Evolutionary conservation across 768 basidiomycete genomes (phyloP).

Genomic region (Trametes cubensis): DNA sequence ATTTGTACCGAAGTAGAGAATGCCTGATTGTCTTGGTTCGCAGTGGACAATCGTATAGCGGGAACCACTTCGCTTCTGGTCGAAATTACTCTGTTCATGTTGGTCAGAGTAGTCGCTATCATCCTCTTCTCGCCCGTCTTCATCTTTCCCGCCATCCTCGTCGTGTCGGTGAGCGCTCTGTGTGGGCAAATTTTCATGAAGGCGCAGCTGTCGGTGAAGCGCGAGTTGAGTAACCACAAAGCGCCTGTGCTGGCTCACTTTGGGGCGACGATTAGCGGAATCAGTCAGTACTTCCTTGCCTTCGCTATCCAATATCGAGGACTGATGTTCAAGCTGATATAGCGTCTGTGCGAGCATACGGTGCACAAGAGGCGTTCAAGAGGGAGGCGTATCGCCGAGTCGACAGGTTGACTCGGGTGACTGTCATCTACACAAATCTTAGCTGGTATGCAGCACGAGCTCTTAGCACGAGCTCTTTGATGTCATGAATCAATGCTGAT

Average conservation of each 20-base stretch:
- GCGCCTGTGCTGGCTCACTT: constrained; percentile 54
- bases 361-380: constrained; percentile 48
- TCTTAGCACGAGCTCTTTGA: neutral
- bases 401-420: constrained; percentile 46
- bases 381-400: constrained; percentile 45
- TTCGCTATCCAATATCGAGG: neutral
- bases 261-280: constrained; percentile 53
- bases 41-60: constrained; percentile 39
- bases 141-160: constrained; percentile 39
- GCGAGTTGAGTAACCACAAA: constrained; percentile 52
- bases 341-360: constrained; percentile 56
- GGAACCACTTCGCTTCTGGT: constrained; percentile 36
- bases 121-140: constrained; percentile 44
- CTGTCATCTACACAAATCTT: constrained; percentile 46
- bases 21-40: neutral
- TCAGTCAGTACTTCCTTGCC: constrained; percentile 34
- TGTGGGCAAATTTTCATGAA: constrained; percentile 54
- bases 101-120: constrained; percentile 42
- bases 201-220: constrained; percentile 58
- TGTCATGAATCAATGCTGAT: too few species aligned
- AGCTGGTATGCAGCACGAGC: constrained; percentile 32
- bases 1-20: neutral
- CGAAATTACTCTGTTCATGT: constrained; percentile 38
- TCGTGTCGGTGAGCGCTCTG: constrained; percentile 41
- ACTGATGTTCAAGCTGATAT: constrained; percentile 1